Base-by-base conservation (phyloP, 2,329 filamentous ascomycete species). In the Trichoderma semiorbis region DNA sequence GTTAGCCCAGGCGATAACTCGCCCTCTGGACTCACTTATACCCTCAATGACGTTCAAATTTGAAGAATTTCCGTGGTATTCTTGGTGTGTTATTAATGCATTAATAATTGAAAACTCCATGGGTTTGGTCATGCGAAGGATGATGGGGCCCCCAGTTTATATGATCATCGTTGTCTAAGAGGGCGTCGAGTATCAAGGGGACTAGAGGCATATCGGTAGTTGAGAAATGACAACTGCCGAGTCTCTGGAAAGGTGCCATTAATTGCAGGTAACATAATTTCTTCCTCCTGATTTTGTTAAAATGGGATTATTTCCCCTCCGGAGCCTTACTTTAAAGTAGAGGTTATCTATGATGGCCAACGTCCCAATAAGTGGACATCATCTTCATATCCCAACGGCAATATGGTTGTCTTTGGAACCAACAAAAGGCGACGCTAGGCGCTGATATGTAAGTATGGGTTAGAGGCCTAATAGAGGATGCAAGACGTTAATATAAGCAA, bases 81-180 rank as follows among this genome's bases (percentile, higher is more conserved):
- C 6, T 34, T 60, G 18, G 3, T n/a, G 55, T 26, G 16, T 69
- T 34, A 69, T 50, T 50, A 69, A 61, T 60, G 18, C 7, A 61
- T 69, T 69, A 26, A 24, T 47, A 61, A 69, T 69, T 28, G 36
- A 21, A n/a, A 3, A 10, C 50, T 28, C 58, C 8, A 32, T 11
- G 5, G 11, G 14, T 2, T 61, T 60, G 12, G 28, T 24, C 5
- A 50, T 26, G 28, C 18, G 28, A n/a, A 60, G n/a, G 18, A 47
- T 16, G 34, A 24, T 7, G 24, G 24, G 34, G 8, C 3, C 24
- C 21, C 10, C 12, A 3, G n/a, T 7, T 50, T 34, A 50, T 69
- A 61, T 32, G 55, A 12, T 32, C 24, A 5, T 39, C 30, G 11
- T 28, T 30, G 7, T n/a, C 24, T 18, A 12, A 26, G 28, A 30